Conservation (phyloP, 352 stramenopile genomes). For the Phytophthora uliginosa region DNA sequence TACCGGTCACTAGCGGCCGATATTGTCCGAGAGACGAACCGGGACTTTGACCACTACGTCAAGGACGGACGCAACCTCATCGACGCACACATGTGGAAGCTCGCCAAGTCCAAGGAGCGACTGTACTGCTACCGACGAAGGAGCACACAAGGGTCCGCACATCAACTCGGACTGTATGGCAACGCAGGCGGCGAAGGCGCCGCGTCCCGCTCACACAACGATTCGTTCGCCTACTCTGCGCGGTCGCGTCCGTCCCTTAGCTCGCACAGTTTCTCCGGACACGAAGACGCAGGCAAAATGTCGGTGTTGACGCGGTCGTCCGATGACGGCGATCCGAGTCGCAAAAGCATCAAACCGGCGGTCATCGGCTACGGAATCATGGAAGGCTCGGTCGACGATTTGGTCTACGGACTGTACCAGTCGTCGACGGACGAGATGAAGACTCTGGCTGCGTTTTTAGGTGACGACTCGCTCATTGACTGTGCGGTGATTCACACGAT, state of each 20-base stretch:
- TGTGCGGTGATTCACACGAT: slow-evolving; percentile 71
- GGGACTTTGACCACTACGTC: slow-evolving; percentile 67
- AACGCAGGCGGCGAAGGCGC: slow-evolving; percentile 14
- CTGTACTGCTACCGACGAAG: slow-evolving; percentile 71
- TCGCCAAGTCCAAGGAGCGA: slow-evolving; percentile 73
- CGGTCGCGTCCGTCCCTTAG: slow-evolving; percentile 40
- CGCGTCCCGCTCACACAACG: slow-evolving; percentile 31
- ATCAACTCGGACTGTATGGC: slow-evolving; percentile 56
- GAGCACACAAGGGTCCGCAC: slow-evolving; percentile 27
- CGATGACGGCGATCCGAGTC: slow-evolving; percentile 45
- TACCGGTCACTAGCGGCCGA: slow-evolving; percentile 66
- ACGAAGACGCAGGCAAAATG: slow-evolving; percentile 26
- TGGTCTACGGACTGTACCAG: slow-evolving; percentile 65
- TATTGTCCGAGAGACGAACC: slow-evolving; percentile 74
- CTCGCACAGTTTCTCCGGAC: slow-evolving; percentile 35
- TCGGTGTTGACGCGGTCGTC: slow-evolving; percentile 41
- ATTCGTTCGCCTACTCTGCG: slow-evolving; percentile 34
- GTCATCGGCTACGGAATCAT: slow-evolving; percentile 63
- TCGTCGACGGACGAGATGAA: slow-evolving; percentile 69
- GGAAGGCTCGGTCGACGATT: slow-evolving; percentile 59
- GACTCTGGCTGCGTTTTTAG: slow-evolving; percentile 57
- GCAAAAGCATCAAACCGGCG: slow-evolving; percentile 53
- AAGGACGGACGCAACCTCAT: slow-evolving; percentile 65
- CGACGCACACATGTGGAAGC: slow-evolving; percentile 73
- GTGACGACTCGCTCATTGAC: slow-evolving; percentile 71